Evolutionary conservation across 2,329 filamentous ascomycete species (phyloP).

Genomic region (Phaeosphaeria sp.): DNA sequence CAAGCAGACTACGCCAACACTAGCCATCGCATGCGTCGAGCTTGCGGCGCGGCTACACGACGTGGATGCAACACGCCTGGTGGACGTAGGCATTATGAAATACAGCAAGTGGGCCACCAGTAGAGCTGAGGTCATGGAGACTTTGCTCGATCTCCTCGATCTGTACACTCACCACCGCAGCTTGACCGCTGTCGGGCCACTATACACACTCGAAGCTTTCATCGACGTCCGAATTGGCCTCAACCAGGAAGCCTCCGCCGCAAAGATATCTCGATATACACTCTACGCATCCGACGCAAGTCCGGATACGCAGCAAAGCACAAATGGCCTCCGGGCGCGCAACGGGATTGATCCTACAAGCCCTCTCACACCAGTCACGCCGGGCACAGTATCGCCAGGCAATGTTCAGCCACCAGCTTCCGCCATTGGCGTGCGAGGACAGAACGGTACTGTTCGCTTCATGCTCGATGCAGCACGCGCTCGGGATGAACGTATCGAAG

Average conservation of each 20-base stretch:
- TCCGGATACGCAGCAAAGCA: slow-evolving; percentile 15
- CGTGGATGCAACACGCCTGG: slow-evolving; percentile 58
- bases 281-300: slow-evolving; percentile 43
- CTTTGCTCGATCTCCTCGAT: slow-evolving; percentile 87
- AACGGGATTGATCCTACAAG: slow-evolving; percentile 44
- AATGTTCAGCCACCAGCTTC: slow-evolving; percentile 43
- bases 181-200: slow-evolving; percentile 74
- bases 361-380: slow-evolving; percentile 53
- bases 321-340: slow-evolving; percentile 36
- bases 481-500: slow-evolving; percentile 70
- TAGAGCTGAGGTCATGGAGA: slow-evolving; percentile 65
- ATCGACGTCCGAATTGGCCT: slow-evolving; percentile 86
- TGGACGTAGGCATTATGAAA: slow-evolving; percentile 52
- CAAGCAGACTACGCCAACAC: slow-evolving; percentile 85
- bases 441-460: slow-evolving; percentile 83
- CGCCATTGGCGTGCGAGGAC: slow-evolving; percentile 49
- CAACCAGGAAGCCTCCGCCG: slow-evolving; percentile 77
- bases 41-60: slow-evolving; percentile 74
- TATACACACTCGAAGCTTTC: slow-evolving; percentile 77
- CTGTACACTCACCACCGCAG: slow-evolving; percentile 86
- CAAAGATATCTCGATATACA: slow-evolving; percentile 68
- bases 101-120: slow-evolving; percentile 55
- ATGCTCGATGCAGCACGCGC: slow-evolving; percentile 84
- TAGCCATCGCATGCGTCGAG: slow-evolving; percentile 83
- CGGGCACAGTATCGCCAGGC: slow-evolving; percentile 50